phyloP scores from a whole-genome alignment of 2,329 filamentous ascomycete species.

The Penicillium sp. region DNA sequence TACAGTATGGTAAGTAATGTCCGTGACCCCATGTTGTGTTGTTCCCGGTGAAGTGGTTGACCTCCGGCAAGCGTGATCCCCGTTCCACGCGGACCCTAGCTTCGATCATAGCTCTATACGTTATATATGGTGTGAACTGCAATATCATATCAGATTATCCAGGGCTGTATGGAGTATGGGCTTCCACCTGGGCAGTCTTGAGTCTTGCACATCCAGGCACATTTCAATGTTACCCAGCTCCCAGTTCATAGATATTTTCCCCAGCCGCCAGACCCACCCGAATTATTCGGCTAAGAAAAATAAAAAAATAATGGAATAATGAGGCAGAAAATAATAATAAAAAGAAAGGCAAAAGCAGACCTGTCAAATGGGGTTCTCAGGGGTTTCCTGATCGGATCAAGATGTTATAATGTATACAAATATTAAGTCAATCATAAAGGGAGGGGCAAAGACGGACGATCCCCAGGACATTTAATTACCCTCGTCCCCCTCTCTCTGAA shows the following conservation, averaged over 20 bases:
- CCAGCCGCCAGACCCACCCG: conserved; percentile 10
- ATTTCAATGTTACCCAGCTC: background rate
- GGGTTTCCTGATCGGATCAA: background rate
- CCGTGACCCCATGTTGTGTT: background rate
- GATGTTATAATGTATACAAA: background rate
- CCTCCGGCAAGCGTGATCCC: conserved; percentile 13
- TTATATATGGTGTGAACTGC: background rate
- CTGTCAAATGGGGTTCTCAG: conserved; percentile 27
- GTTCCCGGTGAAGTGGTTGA: conserved; percentile 13
- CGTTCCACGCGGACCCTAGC: conserved; percentile 16
- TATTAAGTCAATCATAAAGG: conserved; percentile 1
- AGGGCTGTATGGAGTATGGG: no score
- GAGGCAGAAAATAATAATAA: background rate
- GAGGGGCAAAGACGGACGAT: conserved; percentile 28
- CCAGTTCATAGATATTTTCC: conserved; percentile 6
- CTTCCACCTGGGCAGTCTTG: no score
- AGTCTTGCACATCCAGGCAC: no score
- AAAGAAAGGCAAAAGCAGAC: conserved; percentile 22
- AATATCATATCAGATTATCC: no score
- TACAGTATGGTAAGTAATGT: background rate
- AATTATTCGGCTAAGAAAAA: conserved; percentile 1
- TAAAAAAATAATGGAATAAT: background rate
- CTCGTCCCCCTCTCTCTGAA: background rate
- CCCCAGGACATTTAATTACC: conserved; percentile 5
- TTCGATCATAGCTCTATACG: conserved; percentile 6